Conservation (phyloP, 108 stramenopile species). For the Pseudonitzschia delicatissima region DNA sequence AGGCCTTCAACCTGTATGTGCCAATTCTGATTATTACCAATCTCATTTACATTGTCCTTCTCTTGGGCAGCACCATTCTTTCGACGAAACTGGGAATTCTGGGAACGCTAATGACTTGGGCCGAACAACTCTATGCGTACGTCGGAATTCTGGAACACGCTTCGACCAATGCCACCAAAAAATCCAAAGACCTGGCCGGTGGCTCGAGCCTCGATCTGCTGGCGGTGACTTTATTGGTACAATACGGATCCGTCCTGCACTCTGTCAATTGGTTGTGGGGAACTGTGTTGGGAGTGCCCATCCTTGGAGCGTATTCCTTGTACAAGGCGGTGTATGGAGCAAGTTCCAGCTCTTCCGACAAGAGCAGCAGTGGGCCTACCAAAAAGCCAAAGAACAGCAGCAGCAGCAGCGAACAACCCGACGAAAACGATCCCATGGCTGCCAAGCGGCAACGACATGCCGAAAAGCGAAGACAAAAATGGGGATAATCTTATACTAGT, state of each 20-base stretch:
- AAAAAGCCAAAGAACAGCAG: background rate
- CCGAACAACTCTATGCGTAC: conserved; percentile 40
- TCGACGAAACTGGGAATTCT: conserved; percentile 22
- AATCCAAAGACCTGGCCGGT: conserved; percentile 40
- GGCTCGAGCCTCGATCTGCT: conserved; percentile 56
- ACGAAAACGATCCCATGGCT: conserved; percentile 28
- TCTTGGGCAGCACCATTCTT: conserved; percentile 24
- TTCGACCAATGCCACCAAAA: conserved; percentile 7
- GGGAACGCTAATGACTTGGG: conserved; percentile 28
- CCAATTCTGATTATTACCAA: conserved; percentile 44
- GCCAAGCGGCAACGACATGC: conserved; percentile 43
- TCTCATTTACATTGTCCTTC: conserved; percentile 37
- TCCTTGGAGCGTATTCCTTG: conserved; percentile 37
- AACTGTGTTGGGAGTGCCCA: conserved; percentile 25
- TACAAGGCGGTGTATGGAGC: conserved; percentile 7
- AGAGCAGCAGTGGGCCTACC: no score
- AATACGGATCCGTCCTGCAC: conserved; percentile 43
- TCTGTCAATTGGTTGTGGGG: conserved; percentile 46
- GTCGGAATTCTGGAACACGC: conserved; percentile 51
- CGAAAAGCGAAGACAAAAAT: conserved; percentile 47
- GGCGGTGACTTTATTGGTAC: conserved; percentile 43
- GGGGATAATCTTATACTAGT: no score
- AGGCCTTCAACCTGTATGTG: conserved; percentile 43
- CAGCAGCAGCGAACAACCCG: conserved; percentile 14
- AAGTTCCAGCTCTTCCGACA: background rate